These are phyloP conservation scores for Trametes sanguinea DNA, from an alignment of 768 basidiomycete genomes.

Conservation along the genomic window DNA sequence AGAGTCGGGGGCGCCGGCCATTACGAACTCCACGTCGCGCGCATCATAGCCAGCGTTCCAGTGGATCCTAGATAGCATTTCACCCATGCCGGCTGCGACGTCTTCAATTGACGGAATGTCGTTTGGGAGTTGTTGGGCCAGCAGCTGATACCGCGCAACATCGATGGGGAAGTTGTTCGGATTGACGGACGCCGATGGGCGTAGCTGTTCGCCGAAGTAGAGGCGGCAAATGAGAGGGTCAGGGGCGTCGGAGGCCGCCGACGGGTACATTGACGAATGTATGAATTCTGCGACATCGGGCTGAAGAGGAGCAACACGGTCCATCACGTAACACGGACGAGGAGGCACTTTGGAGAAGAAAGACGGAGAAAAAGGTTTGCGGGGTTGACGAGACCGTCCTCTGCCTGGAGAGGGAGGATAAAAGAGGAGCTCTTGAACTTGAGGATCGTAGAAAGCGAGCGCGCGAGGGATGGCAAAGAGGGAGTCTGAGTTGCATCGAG, in stretches of 20 bases:
- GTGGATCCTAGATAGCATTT: too few relatives aligned
- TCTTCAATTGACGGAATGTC: too few relatives aligned
- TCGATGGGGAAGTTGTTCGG: conserved; percentile 35
- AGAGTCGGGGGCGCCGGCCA: too few relatives aligned
- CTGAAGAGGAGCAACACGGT: conserved; percentile 29
- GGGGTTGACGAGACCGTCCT: background rate
- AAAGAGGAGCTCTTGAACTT: background rate
- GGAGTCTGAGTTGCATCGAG: conserved; percentile 21
- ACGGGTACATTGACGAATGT: background rate
- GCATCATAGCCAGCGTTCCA: too few relatives aligned
- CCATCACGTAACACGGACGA: conserved; percentile 33
- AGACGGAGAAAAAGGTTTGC: background rate
- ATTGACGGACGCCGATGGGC: conserved; percentile 28
- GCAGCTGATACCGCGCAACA: conserved; percentile 24
- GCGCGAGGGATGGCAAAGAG: conserved; percentile 30
- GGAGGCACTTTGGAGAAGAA: conserved; percentile 13
- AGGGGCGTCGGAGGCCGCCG: background rate
- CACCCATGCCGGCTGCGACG: too few relatives aligned
- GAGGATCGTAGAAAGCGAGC: conserved; percentile 28
- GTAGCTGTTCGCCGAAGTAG: conserved; percentile 33
- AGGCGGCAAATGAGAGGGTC: conserved; percentile 32
- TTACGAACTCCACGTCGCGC: too few relatives aligned
- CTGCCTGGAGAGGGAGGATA: background rate
- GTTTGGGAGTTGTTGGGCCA: too few relatives aligned
- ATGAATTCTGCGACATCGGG: conserved; percentile 17